Base-by-base conservation (phyloP, 1,284 basidiomycete species). In the Trametes hirsuta region DNA sequence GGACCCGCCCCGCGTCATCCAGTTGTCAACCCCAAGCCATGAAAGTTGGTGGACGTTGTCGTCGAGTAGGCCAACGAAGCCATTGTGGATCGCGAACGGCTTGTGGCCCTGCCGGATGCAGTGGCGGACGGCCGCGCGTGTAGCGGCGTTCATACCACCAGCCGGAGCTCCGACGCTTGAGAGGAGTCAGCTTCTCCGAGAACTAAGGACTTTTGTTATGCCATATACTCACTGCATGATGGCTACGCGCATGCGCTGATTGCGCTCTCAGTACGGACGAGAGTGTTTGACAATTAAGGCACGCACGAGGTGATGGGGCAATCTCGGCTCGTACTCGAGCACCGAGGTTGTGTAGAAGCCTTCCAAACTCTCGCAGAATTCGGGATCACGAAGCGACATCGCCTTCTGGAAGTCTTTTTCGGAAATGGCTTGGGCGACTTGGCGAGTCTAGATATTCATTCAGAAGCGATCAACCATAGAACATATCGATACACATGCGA, bases 71-170 rank as follows among this genome's bases (percentile, higher is more conserved):
- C 97, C 97, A 42, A 88, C 87, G 83, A 98, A 98, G 25, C 97
- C 96, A 74, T 98, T 99, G 80, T 96, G 88, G 68, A 99, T 88
- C 0, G 89, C 94, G 34, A 98, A 81, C 14, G 96, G 91, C 21
- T 85, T 91, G 75, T 99, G 97, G 0, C 97, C 97, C 70, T 94
- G 91, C 61, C 88, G 87, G 64, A 97, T 79, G 73, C 95, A 98
- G 80, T 94, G 98, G 15, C 97, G 91, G 6, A 94, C 95, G 1
- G 94, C 95, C 36, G 96, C 90, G 47, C 97, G 90, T 0, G 95
- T 98, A 0, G 97, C 97, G 1, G 96, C 96, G 73, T 99, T 98
- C 94, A 99, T 98, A 11, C 97, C 97, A 58, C 97, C 96, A 3
- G 97, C 96, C 3, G 97, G 97, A 0, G 97, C 97, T 62, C 97